Evolutionary conservation across 2,329 filamentous ascomycete species (phyloP).

Genomic region (Trichoderma koningiopsis): DNA sequence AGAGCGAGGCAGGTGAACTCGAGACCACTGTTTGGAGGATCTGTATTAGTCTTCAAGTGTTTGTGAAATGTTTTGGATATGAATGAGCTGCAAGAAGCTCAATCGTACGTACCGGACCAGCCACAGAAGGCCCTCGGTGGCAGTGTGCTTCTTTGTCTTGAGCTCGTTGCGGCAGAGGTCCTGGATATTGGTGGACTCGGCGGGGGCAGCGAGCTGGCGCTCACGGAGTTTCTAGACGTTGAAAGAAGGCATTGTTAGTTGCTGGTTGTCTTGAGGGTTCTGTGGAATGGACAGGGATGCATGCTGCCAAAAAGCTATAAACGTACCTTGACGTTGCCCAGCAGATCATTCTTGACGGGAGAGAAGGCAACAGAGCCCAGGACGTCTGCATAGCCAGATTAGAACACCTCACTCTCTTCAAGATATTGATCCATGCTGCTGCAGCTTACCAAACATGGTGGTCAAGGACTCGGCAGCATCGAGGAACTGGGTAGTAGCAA

Average conservation of each 20-base stretch:
- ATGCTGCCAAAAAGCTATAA: background rate
- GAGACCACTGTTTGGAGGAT: conserved; percentile 65
- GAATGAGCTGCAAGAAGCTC: background rate
- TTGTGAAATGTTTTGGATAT: too few species aligned
- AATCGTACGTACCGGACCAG: conserved; percentile 68
- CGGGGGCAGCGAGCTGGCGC: conserved; percentile 75
- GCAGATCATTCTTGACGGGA: conserved; percentile 88
- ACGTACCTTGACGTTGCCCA: conserved; percentile 90
- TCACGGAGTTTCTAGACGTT: conserved; percentile 78
- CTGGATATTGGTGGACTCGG: conserved; percentile 82
- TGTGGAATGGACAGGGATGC: background rate
- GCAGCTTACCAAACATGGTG: conserved; percentile 74
- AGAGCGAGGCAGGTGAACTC: conserved; percentile 91
- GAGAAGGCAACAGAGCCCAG: conserved; percentile 76
- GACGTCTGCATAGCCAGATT: conserved; percentile 49
- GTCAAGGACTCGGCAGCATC: conserved; percentile 86
- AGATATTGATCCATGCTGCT: too few species aligned
- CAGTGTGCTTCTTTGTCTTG: conserved; percentile 83
- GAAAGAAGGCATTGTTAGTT: conserved; percentile 27
- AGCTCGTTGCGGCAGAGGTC: conserved; percentile 83
- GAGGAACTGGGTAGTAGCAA: conserved; percentile 84
- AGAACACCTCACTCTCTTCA: background rate
- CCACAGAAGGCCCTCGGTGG: conserved; percentile 90
- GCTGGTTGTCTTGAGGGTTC: background rate
- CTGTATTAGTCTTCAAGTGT: background rate